Conservation (phyloP, 2,329 filamentous ascomycete species). For the Colletotrichum sp. region DNA sequence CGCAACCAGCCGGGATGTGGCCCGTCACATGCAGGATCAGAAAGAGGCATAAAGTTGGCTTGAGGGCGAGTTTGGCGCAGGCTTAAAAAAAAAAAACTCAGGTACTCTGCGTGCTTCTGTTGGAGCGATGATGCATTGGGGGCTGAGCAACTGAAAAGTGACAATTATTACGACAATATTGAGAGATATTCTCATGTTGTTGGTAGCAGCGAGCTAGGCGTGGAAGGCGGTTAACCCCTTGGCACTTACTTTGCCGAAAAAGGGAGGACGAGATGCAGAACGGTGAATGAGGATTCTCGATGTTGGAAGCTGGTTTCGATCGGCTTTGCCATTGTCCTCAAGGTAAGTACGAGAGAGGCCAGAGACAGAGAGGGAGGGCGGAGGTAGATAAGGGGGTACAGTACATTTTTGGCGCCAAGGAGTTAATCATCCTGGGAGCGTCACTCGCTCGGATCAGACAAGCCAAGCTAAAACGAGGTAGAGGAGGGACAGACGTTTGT, state of each 20-base stretch:
- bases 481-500: background rate
- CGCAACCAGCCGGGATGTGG: conserved; percentile 16
- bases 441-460: conserved; percentile 18
- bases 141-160: background rate
- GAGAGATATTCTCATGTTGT: background rate
- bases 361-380: background rate
- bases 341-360: background rate
- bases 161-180: background rate
- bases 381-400: conserved; percentile 12
- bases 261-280: background rate
- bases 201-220: background rate
- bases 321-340: background rate
- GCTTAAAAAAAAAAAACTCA: background rate
- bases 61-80: background rate
- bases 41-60: conserved; percentile 2
- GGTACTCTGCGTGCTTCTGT: background rate
- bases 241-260: background rate
- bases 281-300: background rate
- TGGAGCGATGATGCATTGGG: background rate
- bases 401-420: conserved; percentile 12
- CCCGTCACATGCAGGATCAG: conserved; percentile 17
- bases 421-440: conserved; percentile 16
- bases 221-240: background rate
- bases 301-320: background rate
- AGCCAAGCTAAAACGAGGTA: conserved; percentile 5